Base-by-base conservation (phyloP, 495 filamentous ascomycete species). In the Apiosordaria backusii region DNA sequence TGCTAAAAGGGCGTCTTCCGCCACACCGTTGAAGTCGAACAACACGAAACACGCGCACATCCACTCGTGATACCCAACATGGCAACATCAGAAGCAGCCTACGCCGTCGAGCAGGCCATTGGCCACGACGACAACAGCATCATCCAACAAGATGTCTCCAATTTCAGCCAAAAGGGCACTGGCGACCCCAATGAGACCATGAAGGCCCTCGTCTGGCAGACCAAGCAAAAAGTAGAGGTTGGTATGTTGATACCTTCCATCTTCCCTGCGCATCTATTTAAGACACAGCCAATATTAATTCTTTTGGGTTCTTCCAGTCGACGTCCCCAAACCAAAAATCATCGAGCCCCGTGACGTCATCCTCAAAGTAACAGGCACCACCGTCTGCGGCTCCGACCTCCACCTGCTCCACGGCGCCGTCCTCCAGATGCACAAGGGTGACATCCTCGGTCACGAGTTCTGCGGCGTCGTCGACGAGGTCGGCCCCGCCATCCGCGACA, bases 361-460 rank as follows among this genome's bases (percentile, higher is more conserved):
- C 68, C 79, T 96, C 59, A 92, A 87, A 66, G 86, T 97, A 24
- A 97, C 93, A 0, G 92, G 92, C 1, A 88, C 83, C 65, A 97
- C 92, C 0, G 87, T 97, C 64, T 97, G 93, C 78, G 93, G 93
- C 3, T 89, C 85, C 64, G 93, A 97, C 68, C 80, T 97, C 9
- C 93, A 97, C 71, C 79, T 97, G 23, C 84, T 90, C 35, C 92
- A 97, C 71, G 88, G 85, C 26, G 75, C 79, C 21, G 84, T 96
- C 25, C 77, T 93, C 4, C 83, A 96, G 71, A 68, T 96, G 45
- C 78, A 89, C 67, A 89, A 91, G 69, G 92, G 93, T 53, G 93
- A 97, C 78, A 93, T 97, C 60, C 83, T 96, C 0, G 93, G 93
- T 57, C 92, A 97, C 74, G 93, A 97, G 70, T 96, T 92, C 79